These are phyloP conservation scores for Fimicolochytrium jonesii DNA, from an alignment of 192 early-diverging fungal species.

Conservation along the genomic window DNA sequence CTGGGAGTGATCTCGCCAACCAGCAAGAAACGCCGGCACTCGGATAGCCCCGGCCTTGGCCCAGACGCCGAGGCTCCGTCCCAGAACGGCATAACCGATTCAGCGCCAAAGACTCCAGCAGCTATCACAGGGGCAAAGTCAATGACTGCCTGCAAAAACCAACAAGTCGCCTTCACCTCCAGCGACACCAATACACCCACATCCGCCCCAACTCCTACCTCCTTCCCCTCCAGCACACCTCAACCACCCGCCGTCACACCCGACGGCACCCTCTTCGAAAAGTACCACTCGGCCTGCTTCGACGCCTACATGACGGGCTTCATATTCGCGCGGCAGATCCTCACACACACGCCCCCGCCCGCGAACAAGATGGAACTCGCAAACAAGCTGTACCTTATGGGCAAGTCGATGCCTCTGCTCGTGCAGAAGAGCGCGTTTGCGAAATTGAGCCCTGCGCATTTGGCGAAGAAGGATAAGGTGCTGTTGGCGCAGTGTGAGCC, in stretches of 20 bases:
- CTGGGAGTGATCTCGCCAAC: conserved; percentile 42
- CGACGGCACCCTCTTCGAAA: conserved; percentile 36
- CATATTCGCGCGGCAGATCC: conserved; percentile 65
- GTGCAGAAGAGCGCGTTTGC: conserved; percentile 56
- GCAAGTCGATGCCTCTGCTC: conserved; percentile 67
- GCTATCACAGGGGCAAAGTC: no score
- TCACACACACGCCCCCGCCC: neutral
- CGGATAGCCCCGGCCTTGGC: no score
- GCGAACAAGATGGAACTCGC: conserved; percentile 24
- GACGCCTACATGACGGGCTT: conserved; percentile 98
- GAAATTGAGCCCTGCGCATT: neutral
- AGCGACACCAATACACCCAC: no score
- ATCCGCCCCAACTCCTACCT: no score
- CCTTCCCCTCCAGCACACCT: neutral
- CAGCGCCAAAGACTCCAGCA: no score
- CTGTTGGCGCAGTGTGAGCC: no score
- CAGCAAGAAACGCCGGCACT: neutral
- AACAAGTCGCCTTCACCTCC: no score
- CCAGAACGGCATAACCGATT: no score
- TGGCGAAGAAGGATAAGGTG: no score
- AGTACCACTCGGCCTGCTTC: conserved; percentile 86
- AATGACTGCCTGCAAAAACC: no score
- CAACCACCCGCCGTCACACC: conserved; percentile 12
- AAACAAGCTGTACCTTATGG: conserved; percentile 86
- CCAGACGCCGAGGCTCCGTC: no score